Evolutionary conservation across 352 stramenopile species (phyloP).

Genomic region (Pythium sukuiense): DNA sequence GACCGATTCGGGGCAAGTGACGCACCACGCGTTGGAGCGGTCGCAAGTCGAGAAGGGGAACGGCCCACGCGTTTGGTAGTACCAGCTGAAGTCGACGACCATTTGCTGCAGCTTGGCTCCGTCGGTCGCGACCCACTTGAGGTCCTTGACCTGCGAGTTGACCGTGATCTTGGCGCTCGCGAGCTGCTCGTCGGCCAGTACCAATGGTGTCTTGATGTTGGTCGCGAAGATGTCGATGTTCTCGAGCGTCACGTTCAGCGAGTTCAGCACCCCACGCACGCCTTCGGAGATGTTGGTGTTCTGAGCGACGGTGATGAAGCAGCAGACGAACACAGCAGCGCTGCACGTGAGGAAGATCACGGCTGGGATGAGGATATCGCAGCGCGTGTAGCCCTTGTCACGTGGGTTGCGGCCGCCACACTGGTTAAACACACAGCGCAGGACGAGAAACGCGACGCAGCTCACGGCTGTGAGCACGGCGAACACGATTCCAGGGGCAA

Average conservation of each 20-base stretch:
- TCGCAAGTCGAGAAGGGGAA: slow-evolving; percentile 58
- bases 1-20: slow-evolving; percentile 50
- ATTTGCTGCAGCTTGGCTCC: slow-evolving; percentile 53
- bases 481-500: slow-evolving; percentile 73
- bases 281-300: slow-evolving; percentile 83
- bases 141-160: slow-evolving; percentile 36
- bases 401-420: slow-evolving; percentile 71
- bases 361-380: slow-evolving; percentile 65
- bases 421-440: slow-evolving; percentile 81
- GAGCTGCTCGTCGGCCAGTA: slow-evolving; percentile 43
- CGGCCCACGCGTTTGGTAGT: slow-evolving; percentile 52
- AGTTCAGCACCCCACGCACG: slow-evolving; percentile 60
- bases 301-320: slow-evolving; percentile 65
- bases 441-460: slow-evolving; percentile 60
- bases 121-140: slow-evolving; percentile 56
- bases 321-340: slow-evolving; percentile 79
- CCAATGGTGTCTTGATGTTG: slow-evolving; percentile 59
- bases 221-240: slow-evolving; percentile 75
- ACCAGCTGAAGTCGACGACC: slow-evolving; percentile 53
- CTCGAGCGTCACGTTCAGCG: slow-evolving; percentile 65
- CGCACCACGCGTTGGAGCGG: slow-evolving; percentile 43
- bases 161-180: slow-evolving; percentile 43
- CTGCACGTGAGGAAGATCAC: slow-evolving; percentile 66
- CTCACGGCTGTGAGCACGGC: slow-evolving; percentile 57
- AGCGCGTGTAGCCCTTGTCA: slow-evolving; percentile 82